Evolutionary conservation across 371 early-diverging fungal species (phyloP).

Genomic region (Rhizopus sp.): DNA sequence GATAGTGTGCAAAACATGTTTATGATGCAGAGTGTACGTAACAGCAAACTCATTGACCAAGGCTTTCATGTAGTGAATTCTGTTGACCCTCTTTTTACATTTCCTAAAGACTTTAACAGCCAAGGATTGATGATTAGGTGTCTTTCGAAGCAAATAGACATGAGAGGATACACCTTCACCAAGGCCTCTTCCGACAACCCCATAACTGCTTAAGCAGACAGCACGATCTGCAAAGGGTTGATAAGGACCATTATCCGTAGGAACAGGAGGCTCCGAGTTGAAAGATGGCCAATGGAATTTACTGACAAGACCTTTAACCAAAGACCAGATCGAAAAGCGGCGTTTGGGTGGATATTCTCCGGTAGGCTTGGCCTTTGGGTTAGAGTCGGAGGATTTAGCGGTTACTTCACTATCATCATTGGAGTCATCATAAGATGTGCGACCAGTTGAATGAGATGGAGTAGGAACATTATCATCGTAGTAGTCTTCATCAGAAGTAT

Average conservation of each 20-base stretch:
- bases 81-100: slow-evolving; percentile 29
- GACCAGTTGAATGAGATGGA: too few relatives aligned
- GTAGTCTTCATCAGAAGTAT: too few relatives aligned
- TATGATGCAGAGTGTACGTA: slow-evolving; percentile 28
- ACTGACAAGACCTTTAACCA: slow-evolving; percentile 3
- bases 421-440: too few relatives aligned
- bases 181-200: slow-evolving; percentile 10
- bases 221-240: slow-evolving; percentile 6
- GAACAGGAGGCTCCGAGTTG: neutral
- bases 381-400: too few relatives aligned
- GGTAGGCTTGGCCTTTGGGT: neutral
- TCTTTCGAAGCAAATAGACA: slow-evolving; percentile 13
- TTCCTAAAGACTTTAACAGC: slow-evolving; percentile 47
- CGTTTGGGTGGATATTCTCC: neutral
- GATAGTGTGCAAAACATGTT: slow-evolving; percentile 22
- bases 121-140: slow-evolving; percentile 10
- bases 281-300: slow-evolving; percentile 1
- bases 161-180: slow-evolving; percentile 26
- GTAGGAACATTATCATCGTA: too few relatives aligned
- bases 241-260: neutral
- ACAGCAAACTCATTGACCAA: slow-evolving; percentile 42
- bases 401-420: too few relatives aligned
- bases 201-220: slow-evolving; percentile 17
- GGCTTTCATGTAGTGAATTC: slow-evolving; percentile 35
- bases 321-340: slow-evolving; percentile 6